Percentiles rank a stretch among this genome's conserved stretches.
phyloP scores from a whole-genome alignment of 495 filamentous ascomycete genomes.

The Hypoxylon fragiforme region DNA sequence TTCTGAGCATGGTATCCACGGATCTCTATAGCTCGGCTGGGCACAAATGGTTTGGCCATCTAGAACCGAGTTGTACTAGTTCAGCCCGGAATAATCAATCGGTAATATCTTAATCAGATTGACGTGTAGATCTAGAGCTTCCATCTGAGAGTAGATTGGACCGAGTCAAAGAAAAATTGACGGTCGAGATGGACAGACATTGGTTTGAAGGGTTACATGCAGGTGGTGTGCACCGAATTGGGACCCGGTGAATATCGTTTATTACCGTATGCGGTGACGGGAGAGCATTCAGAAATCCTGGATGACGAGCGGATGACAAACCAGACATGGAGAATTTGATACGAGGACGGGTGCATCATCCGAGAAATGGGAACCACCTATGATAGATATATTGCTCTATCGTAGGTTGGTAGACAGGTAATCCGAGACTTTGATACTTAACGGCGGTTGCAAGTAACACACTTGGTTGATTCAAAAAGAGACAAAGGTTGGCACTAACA shows the following conservation, averaged over 20 bases:
- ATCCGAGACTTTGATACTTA: conserved; percentile 13
- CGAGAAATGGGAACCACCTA: conserved; percentile 20
- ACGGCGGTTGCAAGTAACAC: conserved; percentile 25
- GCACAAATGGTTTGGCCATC: conserved; percentile 5
- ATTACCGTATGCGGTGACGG: conserved; percentile 18
- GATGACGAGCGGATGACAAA: conserved; percentile 13
- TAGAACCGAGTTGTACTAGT: background rate
- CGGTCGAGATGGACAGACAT: background rate
- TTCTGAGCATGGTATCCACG: conserved; percentile 1
- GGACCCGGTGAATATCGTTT: conserved; percentile 4
- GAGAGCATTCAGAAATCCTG: background rate
- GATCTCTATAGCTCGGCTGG: conserved; percentile 6
- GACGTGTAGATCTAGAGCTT: conserved; percentile 12
- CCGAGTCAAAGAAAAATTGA: conserved; percentile 7
- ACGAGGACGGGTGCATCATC: conserved; percentile 35
- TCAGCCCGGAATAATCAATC: background rate
- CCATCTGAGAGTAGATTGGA: conserved; percentile 8
- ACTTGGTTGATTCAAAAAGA: no score
- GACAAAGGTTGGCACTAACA: conserved; percentile 5
- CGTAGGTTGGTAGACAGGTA: no score
- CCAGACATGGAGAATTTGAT: conserved; percentile 5
- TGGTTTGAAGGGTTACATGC: conserved; percentile 27
- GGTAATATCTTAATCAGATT: conserved; percentile 4
- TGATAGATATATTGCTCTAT: no score
- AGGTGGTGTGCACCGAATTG: conserved; percentile 23